A percentile compares a stretch with the other conserved stretches of the same genome.
These are phyloP conservation scores for Penicillium antarcticum DNA, from an alignment of 495 filamentous ascomycete species.

Conservation along the genomic window DNA sequence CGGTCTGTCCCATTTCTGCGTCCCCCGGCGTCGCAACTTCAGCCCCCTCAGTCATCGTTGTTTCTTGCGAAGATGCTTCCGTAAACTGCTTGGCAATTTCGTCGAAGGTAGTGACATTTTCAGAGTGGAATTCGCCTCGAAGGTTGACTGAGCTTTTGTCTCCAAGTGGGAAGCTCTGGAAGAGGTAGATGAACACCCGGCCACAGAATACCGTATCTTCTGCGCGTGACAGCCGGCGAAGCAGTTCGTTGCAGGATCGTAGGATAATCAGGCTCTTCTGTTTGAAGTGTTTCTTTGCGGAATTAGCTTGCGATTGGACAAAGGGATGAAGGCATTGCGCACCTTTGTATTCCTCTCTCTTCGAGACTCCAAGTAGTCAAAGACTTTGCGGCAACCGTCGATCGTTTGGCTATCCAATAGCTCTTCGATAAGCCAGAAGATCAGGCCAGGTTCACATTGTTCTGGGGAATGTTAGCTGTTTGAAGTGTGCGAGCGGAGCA, in stretches of 20 bases:
- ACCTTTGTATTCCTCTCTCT: constrained; percentile 78
- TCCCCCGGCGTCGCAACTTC: constrained; percentile 18
- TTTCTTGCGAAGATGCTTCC: constrained; percentile 43
- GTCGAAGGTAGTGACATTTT: constrained; percentile 91
- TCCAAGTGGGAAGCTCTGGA: constrained; percentile 92
- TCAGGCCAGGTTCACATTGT: constrained; percentile 77
- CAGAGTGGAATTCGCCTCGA: constrained; percentile 90
- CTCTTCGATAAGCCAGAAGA: constrained; percentile 91
- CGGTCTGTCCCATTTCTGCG: constrained; percentile 12
- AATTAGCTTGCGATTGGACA: constrained; percentile 9
- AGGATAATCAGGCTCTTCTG: constrained; percentile 86
- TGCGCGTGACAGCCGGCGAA: constrained; percentile 84
- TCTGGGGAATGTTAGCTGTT: constrained; percentile 45
- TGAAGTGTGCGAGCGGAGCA: neutral
- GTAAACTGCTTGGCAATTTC: constrained; percentile 31
- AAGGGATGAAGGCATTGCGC: constrained; percentile 5
- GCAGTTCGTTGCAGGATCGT: constrained; percentile 89
- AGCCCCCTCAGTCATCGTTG: constrained; percentile 64
- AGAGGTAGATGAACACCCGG: constrained; percentile 94
- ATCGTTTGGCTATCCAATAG: constrained; percentile 94
- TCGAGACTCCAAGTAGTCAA: constrained; percentile 91
- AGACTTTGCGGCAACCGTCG: constrained; percentile 80
- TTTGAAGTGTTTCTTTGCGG: constrained; percentile 64
- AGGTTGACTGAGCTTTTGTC: constrained; percentile 97
- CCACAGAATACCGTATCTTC: constrained; percentile 98